Evolutionary conservation across 1,284 basidiomycete species (phyloP).

Genomic region (Malassezia yamatoensis): DNA sequence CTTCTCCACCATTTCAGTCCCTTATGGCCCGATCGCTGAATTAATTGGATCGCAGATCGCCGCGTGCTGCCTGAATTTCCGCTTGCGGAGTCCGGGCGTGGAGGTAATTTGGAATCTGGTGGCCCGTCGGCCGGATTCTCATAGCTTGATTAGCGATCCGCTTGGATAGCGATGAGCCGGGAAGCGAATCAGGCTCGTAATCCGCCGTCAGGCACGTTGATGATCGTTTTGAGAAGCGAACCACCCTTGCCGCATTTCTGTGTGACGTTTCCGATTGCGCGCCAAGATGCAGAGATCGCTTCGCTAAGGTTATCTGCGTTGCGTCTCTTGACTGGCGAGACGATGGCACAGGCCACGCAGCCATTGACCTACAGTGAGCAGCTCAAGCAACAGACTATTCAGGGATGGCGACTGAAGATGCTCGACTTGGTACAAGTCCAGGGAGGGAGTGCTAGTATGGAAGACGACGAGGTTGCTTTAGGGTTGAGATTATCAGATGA

Average conservation of each 20-base stretch:
- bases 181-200: background rate
- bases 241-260: conserved; percentile 36
- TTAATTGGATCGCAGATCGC: background rate
- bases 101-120: no score
- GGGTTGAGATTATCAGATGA: conserved; percentile 40
- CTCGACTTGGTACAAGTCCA: conserved; percentile 42
- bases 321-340: conserved; percentile 38
- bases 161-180: no score
- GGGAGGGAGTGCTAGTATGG: conserved; percentile 18
- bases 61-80: no score
- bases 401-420: conserved; percentile 43
- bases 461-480: conserved; percentile 10
- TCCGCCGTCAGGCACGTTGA: background rate
- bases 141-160: no score
- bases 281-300: conserved; percentile 26
- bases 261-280: conserved; percentile 39
- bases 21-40: background rate
- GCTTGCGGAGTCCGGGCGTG: no score
- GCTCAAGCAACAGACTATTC: conserved; percentile 40
- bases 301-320: conserved; percentile 36
- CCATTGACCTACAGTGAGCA: conserved; percentile 35
- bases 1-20: conserved; percentile 1
- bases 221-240: conserved; percentile 28
- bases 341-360: conserved; percentile 18
- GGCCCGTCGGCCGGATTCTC: no score